Evolutionary conservation across 2,329 filamentous ascomycete species (phyloP).

Genomic region (Claviceps sp.): DNA sequence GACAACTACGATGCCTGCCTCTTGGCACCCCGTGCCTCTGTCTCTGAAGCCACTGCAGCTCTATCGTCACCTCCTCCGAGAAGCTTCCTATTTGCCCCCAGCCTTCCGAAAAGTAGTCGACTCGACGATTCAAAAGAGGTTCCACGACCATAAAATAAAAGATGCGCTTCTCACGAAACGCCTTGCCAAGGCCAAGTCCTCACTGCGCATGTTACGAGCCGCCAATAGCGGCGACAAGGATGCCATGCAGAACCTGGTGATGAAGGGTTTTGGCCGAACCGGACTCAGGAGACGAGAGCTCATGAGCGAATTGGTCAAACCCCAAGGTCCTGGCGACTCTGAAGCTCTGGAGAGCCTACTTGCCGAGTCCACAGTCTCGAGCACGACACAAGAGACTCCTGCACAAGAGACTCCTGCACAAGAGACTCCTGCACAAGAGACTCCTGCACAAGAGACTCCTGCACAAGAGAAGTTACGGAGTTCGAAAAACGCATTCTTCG

Average conservation of each 20-base stretch:
- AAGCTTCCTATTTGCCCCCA: constrained; percentile 45
- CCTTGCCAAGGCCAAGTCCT: constrained; percentile 26
- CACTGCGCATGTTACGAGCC: constrained; percentile 35
- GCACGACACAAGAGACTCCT: background rate
- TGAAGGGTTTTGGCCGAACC: constrained; percentile 36
- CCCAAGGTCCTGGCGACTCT: constrained; percentile 26
- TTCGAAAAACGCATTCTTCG: constrained; percentile 23
- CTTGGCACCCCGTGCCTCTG: constrained; percentile 13
- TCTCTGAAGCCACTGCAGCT: constrained; percentile 21
- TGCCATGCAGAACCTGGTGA: constrained; percentile 34
- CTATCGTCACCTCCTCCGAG: constrained; percentile 47
- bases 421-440: too few relatives aligned
- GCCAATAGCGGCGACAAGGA: constrained; percentile 37
- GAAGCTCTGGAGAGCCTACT: constrained; percentile 24
- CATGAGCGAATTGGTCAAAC: constrained; percentile 23
- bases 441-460: too few relatives aligned
- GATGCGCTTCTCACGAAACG: constrained; percentile 16
- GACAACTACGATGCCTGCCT: constrained; percentile 15
- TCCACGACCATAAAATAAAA: constrained; percentile 26
- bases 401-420: too few relatives aligned
- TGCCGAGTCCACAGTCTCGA: constrained; percentile 1
- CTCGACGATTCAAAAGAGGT: constrained; percentile 30
- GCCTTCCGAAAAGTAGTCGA: constrained; percentile 32
- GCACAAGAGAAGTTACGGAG: background rate
- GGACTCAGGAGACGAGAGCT: constrained; percentile 39